Percentiles rank a stretch among this genome's conserved stretches.
Evolutionary conservation across 2,329 filamentous ascomycete genomes (phyloP).

Genomic region (Beauveria sp.): DNA sequence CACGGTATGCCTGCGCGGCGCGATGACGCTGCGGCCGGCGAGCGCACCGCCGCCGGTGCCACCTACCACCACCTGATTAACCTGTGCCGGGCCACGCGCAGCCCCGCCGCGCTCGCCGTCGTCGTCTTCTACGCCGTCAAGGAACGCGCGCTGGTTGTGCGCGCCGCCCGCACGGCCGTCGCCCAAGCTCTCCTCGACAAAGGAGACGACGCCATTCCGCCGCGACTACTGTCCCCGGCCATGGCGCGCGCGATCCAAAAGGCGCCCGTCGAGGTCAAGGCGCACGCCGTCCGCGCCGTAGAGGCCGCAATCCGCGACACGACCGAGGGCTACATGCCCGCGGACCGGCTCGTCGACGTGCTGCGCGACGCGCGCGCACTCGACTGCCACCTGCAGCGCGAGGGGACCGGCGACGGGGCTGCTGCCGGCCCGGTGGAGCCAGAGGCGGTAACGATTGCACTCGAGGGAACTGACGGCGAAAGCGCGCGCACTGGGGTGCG

Average conservation of each 20-base stretch:
- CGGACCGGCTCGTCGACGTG: constrained; percentile 20
- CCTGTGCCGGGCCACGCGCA: constrained; percentile 26
- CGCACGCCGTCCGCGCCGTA: constrained; percentile 18
- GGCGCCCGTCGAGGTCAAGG: constrained; percentile 14
- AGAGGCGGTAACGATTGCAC: constrained; percentile 4
- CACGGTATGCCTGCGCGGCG: constrained; percentile 10
- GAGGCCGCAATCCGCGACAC: constrained; percentile 24
- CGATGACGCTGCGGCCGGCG: constrained; percentile 10
- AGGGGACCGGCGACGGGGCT: neutral
- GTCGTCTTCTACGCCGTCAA: constrained; percentile 27
- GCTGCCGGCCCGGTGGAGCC: neutral
- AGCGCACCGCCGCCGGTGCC: constrained; percentile 20
- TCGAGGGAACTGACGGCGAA: constrained; percentile 18
- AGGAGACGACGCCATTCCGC: constrained; percentile 16
- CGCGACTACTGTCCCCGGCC: constrained; percentile 22
- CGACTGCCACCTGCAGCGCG: neutral
- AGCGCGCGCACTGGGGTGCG: neutral
- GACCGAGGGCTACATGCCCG: constrained; percentile 22
- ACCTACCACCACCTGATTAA: constrained; percentile 32
- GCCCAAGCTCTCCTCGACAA: constrained; percentile 20
- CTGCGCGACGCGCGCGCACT: constrained; percentile 15
- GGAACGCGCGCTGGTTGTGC: constrained; percentile 21
- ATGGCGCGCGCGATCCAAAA: constrained; percentile 18
- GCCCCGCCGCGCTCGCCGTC: constrained; percentile 23
- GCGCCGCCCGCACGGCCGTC: constrained; percentile 18